Percentiles rank a stretch among this genome's conserved stretches.
Conservation (phyloP, 352 stramenopile genomes). For the Sclerospora graminicola region DNA sequence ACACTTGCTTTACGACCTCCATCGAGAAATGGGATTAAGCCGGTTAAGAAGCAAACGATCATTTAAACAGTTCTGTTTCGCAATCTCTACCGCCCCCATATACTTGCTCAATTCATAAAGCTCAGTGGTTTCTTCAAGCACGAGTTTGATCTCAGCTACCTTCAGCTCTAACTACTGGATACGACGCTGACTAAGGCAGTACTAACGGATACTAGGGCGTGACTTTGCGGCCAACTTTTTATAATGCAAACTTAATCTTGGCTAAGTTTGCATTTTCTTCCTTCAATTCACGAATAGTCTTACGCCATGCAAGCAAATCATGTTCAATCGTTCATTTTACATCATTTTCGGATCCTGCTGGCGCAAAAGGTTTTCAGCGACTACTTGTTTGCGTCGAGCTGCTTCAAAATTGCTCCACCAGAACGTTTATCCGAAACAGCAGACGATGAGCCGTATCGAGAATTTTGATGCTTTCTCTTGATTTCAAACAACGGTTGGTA, state of each 20-base stretch:
- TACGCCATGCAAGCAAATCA: slow-evolving; percentile 46
- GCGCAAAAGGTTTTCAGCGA: slow-evolving; percentile 41
- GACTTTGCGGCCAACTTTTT: slow-evolving; percentile 73
- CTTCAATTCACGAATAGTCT: slow-evolving; percentile 59
- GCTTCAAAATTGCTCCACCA: slow-evolving; percentile 67
- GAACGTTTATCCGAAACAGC: slow-evolving; percentile 51
- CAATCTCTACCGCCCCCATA: slow-evolving; percentile 73
- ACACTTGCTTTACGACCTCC: slow-evolving; percentile 83
- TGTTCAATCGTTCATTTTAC: slow-evolving; percentile 74
- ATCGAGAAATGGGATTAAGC: slow-evolving; percentile 57
- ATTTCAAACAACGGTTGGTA: slow-evolving; percentile 1
- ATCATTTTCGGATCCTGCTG: slow-evolving; percentile 64
- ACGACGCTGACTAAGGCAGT: slow-evolving; percentile 54
- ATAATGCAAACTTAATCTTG: too few relatives aligned
- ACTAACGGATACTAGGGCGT: slow-evolving; percentile 77
- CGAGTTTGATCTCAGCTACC: slow-evolving; percentile 54
- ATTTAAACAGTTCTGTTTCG: slow-evolving; percentile 72
- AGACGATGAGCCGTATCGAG: slow-evolving; percentile 8
- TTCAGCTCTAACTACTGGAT: slow-evolving; percentile 72
- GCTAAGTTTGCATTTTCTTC: slow-evolving; percentile 74
- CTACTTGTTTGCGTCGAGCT: slow-evolving; percentile 58
- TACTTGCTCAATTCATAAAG: slow-evolving; percentile 72
- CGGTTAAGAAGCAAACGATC: slow-evolving; percentile 70
- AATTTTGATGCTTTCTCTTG: background rate
- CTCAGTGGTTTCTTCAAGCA: slow-evolving; percentile 55